Conservation (phyloP, 2,329 filamentous ascomycete species). For the Tolypocladium guangdongense region DNA sequence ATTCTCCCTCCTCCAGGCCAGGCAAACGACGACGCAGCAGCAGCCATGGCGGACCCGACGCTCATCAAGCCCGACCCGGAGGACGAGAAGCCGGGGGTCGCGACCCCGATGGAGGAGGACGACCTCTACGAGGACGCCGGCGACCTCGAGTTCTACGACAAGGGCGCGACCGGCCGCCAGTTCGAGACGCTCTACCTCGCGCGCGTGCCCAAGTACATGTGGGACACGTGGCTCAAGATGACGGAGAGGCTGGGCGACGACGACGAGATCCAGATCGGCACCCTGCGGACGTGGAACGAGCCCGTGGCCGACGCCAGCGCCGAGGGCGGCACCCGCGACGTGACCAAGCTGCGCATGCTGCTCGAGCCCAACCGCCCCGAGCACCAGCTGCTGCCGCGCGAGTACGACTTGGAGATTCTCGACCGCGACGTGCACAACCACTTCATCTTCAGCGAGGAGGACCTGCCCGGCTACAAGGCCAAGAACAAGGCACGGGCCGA, state of each 20-base stretch:
- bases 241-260: conserved; percentile 58
- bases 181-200: conserved; percentile 55
- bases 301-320: conserved; percentile 40
- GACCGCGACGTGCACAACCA: conserved; percentile 64
- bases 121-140: conserved; percentile 54
- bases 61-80: conserved; percentile 40
- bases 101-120: conserved; percentile 43
- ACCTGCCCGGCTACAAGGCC: conserved; percentile 50
- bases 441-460: conserved; percentile 87
- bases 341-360: conserved; percentile 47
- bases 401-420: conserved; percentile 70
- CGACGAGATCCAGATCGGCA: conserved; percentile 72
- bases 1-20: too few species aligned
- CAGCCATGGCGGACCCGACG: conserved; percentile 12
- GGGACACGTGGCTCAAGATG: conserved; percentile 59
- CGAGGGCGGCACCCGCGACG: conserved; percentile 24
- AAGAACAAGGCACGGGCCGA: conserved; percentile 43
- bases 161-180: conserved; percentile 24
- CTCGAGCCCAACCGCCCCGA: conserved; percentile 52
- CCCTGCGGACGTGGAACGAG: conserved; percentile 50
- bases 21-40: background rate
- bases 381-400: conserved; percentile 71
- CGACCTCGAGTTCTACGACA: conserved; percentile 45
- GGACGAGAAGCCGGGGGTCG: conserved; percentile 28
- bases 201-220: conserved; percentile 68